Evolutionary conservation across 257 asterid species (phyloP).

Genomic region (Plantago elongata): DNA sequence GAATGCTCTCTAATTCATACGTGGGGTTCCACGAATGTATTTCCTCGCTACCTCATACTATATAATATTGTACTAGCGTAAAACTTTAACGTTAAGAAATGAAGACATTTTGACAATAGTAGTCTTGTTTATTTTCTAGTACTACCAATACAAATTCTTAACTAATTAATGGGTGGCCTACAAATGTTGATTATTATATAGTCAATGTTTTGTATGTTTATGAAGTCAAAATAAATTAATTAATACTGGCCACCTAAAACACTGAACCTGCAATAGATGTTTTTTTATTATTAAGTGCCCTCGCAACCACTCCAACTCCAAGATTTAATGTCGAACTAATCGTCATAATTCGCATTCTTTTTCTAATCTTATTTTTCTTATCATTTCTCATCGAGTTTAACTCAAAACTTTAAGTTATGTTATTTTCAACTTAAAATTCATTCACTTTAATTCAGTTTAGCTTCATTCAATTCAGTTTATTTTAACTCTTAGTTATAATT

Average conservation of each 20-base stretch:
- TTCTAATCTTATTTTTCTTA: neutral
- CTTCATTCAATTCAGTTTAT: too few species aligned
- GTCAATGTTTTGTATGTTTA: constrained; percentile 21
- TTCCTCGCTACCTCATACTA: constrained; percentile 3
- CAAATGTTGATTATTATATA: constrained; percentile 18
- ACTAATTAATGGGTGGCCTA: too few species aligned
- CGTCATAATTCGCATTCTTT: constrained; percentile 14
- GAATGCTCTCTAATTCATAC: constrained; percentile 6
- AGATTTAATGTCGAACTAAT: constrained; percentile 36
- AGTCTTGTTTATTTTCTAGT: too few species aligned
- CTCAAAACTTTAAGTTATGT: too few species aligned
- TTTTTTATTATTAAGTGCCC: constrained; percentile 29
- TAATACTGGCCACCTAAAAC: constrained; percentile 49
- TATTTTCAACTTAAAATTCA: too few species aligned
- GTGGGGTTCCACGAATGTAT: constrained; percentile 21
- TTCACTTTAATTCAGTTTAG: too few species aligned
- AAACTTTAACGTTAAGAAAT: neutral
- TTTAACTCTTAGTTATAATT: too few species aligned
- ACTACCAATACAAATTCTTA: too few species aligned
- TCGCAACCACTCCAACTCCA: constrained; percentile 61
- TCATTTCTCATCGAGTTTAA: too few species aligned
- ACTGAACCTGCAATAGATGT: constrained; percentile 50
- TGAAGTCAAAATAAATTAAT: constrained; percentile 19
- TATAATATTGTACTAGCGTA: neutral
- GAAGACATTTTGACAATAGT: neutral